Base-by-base conservation (phyloP, 257 asterid genomes). In the Apocynum venetum region DNA sequence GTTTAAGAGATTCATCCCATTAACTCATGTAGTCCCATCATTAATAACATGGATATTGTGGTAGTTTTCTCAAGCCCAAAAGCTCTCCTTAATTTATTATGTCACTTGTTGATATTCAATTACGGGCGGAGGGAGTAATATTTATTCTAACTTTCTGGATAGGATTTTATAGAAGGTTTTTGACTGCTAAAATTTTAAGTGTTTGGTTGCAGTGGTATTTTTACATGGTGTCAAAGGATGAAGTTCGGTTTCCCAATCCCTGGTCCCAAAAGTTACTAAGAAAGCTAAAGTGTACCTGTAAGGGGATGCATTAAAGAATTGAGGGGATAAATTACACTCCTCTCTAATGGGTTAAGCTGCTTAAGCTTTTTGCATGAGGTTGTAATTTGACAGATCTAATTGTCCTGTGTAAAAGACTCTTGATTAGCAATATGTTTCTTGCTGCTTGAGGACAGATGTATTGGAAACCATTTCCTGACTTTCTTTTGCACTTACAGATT, bases 181-280 rank as follows among this genome's bases (percentile, higher is more conserved):
- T 6, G 1, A 57, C 10, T 36, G 0, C 53, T 43, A 43, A 9
- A 67, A 68, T 3, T 46, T 67, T 67, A 41, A 67, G 51, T 13
- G 17, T 35, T 41, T 67, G 72, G 51, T 20, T 68, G 36, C 10
- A 43, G 38, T 68, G 36, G 73, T 43, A 41, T 40, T 19, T 41
- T 43, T 7, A 68, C 36, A 68, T 68, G 73, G 73, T 43, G 19
- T 44, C 51, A 68, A 9, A 68, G 73, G 5, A 67, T 41, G 72
- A 67, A 1, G 11, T 67, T 9, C 12, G 3, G 72, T 17, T 40
- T 25, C 0, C 0, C n/a, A 0, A 59, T n/a, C 25, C 12, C 48
- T 15, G 17, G 38, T 65, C 48, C 48, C 48, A 36, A 13, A 6
- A 65, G 71, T 36, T 36, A 64, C n/a, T 36, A 1, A 60, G 15